Conservation (phyloP, 208 protist genomes). For the Acanthamoeba triangularis region DNA sequence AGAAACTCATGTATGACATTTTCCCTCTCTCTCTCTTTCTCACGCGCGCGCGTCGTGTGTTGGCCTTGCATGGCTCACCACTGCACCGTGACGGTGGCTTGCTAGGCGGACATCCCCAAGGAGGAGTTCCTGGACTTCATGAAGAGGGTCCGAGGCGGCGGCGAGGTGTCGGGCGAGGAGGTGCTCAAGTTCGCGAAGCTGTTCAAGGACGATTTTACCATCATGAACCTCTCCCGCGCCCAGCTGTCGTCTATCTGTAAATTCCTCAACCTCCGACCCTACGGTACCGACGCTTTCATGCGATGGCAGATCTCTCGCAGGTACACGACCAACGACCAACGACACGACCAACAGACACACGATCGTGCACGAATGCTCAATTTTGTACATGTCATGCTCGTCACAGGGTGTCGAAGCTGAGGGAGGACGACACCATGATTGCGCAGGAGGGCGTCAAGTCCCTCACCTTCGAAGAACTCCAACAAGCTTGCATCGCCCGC, state of each 20-base stretch:
- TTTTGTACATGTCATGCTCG: too few relatives aligned
- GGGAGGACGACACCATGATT: slow-evolving; percentile 66
- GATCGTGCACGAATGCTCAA: too few relatives aligned
- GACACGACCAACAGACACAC: too few relatives aligned
- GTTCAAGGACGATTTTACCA: slow-evolving; percentile 91
- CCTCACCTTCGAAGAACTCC: slow-evolving; percentile 65
- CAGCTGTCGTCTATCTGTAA: slow-evolving; percentile 86
- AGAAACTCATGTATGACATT: slow-evolving; percentile 25
- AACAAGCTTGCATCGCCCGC: slow-evolving; percentile 46
- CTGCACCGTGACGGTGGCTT: not conserved
- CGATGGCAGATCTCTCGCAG: slow-evolving; percentile 57
- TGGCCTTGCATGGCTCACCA: too few relatives aligned
- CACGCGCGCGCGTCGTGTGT: too few relatives aligned
- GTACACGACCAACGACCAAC: not conserved
- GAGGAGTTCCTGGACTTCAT: slow-evolving; percentile 85
- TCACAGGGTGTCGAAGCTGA: not conserved
- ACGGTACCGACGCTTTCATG: slow-evolving; percentile 73
- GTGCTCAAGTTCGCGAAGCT: slow-evolving; percentile 86
- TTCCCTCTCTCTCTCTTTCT: too few relatives aligned
- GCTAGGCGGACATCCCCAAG: slow-evolving; percentile 1
- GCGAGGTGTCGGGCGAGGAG: slow-evolving; percentile 81
- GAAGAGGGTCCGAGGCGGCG: slow-evolving; percentile 79
- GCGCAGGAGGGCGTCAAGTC: slow-evolving; percentile 42
- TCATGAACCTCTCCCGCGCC: slow-evolving; percentile 86
- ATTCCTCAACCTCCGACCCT: slow-evolving; percentile 76